Percentiles rank a stretch among this genome's conserved stretches.
Evolutionary conservation across 371 early-diverging fungal species (phyloP).

Genomic region (Mortierella sp.): DNA sequence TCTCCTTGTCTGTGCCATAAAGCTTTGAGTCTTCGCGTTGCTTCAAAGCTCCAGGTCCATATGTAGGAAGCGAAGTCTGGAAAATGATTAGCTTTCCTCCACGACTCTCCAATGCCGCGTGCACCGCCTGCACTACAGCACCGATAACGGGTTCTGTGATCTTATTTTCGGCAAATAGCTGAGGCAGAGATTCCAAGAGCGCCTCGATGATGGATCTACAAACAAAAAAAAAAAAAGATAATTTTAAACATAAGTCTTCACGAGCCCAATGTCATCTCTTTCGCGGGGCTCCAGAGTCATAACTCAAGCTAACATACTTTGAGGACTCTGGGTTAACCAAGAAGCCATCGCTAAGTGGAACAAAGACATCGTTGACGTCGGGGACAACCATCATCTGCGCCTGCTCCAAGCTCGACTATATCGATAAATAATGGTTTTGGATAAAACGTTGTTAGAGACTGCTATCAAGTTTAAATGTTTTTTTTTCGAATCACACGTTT

Average conservation of each 20-base stretch:
- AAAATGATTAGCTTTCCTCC: constrained; percentile 93
- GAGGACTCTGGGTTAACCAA: constrained; percentile 88
- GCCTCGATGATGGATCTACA: constrained; percentile 76
- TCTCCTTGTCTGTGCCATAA: constrained; percentile 92
- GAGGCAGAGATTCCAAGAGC: constrained; percentile 84
- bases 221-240: background rate
- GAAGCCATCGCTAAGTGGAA: constrained; percentile 90
- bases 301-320: constrained; percentile 7
- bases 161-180: constrained; percentile 82
- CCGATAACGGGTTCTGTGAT: constrained; percentile 84
- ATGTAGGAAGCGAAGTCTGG: constrained; percentile 86
- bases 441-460: background rate
- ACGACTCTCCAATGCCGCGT: constrained; percentile 76
- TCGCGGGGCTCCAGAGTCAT: background rate
- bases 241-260: background rate
- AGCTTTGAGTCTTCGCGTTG: constrained; percentile 93
- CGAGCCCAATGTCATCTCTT: background rate
- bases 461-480: background rate
- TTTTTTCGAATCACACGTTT: background rate
- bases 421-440: background rate
- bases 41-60: constrained; percentile 90
- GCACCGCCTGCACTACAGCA: constrained; percentile 84
- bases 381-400: constrained; percentile 96
- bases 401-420: constrained; percentile 79
- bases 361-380: constrained; percentile 93